These are phyloP conservation scores for Diddensiella transvaalensis DNA, from an alignment of 805 yeast genomes.

Conservation along the genomic window DNA sequence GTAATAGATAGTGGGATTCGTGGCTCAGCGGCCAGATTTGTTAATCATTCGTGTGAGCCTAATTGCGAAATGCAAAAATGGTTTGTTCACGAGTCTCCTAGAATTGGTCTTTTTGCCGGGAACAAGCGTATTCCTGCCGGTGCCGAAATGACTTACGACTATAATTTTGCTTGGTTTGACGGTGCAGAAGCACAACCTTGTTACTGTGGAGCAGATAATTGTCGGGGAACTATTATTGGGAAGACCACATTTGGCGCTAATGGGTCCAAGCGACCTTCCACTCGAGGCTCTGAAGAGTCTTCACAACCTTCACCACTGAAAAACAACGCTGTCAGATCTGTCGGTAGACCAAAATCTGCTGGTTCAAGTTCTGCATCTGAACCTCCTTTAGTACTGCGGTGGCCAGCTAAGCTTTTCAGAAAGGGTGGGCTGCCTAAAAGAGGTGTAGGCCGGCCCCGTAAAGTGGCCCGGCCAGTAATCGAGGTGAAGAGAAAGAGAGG, in stretches of 20 bases:
- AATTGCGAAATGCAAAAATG: slow-evolving; percentile 49
- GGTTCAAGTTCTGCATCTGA: neutral
- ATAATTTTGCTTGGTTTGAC: slow-evolving; percentile 45
- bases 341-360: neutral
- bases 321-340: no score
- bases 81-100: slow-evolving; percentile 42
- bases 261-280: slow-evolving; percentile 1
- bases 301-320: no score
- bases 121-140: slow-evolving; percentile 37
- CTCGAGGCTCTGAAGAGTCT: neutral
- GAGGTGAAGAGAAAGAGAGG: slow-evolving; percentile 8
- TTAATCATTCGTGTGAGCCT: slow-evolving; percentile 49
- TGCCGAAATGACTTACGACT: slow-evolving; percentile 47
- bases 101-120: slow-evolving; percentile 46
- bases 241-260: neutral
- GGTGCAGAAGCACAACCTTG: slow-evolving; percentile 44
- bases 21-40: slow-evolving; percentile 49
- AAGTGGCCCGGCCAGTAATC: neutral
- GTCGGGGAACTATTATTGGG: slow-evolving; percentile 37
- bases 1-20: slow-evolving; percentile 44
- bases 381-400: neutral
- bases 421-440: neutral
- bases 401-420: no score
- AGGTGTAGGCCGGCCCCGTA: neutral
- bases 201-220: slow-evolving; percentile 40